Conservation (phyloP, 176 grass and related monocot genomes). For the maize (Zea mays) region DNA sequence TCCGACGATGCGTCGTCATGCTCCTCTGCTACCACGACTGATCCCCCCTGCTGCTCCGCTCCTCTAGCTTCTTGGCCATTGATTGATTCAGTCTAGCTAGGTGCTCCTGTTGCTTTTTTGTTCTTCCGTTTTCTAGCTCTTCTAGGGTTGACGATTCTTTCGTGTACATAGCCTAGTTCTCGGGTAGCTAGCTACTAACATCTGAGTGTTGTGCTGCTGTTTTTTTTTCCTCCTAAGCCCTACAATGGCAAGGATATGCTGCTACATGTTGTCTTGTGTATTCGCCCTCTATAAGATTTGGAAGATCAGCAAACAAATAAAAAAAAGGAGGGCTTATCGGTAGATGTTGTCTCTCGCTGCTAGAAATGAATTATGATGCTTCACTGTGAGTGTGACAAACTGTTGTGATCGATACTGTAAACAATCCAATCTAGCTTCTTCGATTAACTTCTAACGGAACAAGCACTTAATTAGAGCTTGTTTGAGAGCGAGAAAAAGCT, state of each 20-base stretch:
- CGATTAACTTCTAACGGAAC: too few species aligned
- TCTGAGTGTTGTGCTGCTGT: conserved; percentile 11
- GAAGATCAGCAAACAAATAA: background rate
- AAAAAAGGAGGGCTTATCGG: background rate
- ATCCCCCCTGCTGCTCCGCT: background rate
- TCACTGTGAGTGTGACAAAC: too few species aligned
- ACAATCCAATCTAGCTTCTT: too few species aligned
- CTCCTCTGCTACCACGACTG: conserved; percentile 69
- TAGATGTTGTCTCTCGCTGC: too few species aligned
- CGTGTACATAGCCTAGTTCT: conserved; percentile 39
- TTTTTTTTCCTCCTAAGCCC: conserved; percentile 39
- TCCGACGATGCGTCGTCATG: conserved; percentile 59
- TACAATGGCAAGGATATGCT: conserved; percentile 43
- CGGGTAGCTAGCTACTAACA: conserved; percentile 29
- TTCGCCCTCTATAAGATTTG: conserved; percentile 17
- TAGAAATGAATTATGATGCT: too few species aligned
- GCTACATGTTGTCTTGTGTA: conserved; percentile 3
- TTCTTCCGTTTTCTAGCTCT: conserved; percentile 17
- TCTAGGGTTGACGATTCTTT: conserved; percentile 40
- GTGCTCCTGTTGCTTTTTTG: conserved; percentile 24
- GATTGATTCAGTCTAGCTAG: conserved; percentile 10
- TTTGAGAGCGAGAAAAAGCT: too few species aligned
- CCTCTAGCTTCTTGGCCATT: background rate
- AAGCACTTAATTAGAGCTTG: too few species aligned
- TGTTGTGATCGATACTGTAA: too few species aligned